These are phyloP conservation scores for Musa itinerans DNA, from an alignment of 176 grass and related monocot genomes.

Conservation along the genomic window DNA sequence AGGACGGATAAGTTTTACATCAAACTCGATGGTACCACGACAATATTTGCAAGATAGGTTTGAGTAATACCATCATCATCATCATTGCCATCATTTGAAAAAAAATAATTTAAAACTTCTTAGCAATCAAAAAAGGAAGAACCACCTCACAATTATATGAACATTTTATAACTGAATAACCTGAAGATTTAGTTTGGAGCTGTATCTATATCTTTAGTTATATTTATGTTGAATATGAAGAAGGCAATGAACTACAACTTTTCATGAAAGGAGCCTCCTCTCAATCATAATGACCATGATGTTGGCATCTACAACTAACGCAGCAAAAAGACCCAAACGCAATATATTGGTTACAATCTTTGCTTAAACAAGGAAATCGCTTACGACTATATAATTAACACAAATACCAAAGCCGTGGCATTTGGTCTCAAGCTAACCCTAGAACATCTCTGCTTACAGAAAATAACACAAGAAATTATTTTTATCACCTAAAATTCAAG, in stretches of 20 bases:
- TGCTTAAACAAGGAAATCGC: too few species aligned
- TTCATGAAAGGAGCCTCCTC: neutral
- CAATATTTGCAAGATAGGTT: neutral
- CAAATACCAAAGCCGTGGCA: neutral
- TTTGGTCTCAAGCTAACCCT: neutral
- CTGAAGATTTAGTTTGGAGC: too few species aligned
- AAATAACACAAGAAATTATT: neutral
- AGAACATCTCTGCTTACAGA: neutral
- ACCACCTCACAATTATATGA: neutral
- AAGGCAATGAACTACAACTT: neutral
- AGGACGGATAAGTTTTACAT: neutral
- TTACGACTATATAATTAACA: neutral
- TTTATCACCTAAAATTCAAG: neutral
- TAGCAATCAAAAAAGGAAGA: neutral
- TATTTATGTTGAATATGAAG: neutral
- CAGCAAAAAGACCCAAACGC: neutral
- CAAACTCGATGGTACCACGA: neutral
- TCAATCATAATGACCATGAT: neutral
- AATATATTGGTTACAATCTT: neutral
- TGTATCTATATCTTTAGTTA: neutral
- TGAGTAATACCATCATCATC: too few species aligned
- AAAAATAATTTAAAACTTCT: neutral
- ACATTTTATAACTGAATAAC: too few species aligned
- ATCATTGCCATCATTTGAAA: too few species aligned
- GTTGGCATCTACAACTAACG: too few species aligned